phyloP scores from a whole-genome alignment of 257 asterid genomes.

The Fraxinus quadrangulata region DNA sequence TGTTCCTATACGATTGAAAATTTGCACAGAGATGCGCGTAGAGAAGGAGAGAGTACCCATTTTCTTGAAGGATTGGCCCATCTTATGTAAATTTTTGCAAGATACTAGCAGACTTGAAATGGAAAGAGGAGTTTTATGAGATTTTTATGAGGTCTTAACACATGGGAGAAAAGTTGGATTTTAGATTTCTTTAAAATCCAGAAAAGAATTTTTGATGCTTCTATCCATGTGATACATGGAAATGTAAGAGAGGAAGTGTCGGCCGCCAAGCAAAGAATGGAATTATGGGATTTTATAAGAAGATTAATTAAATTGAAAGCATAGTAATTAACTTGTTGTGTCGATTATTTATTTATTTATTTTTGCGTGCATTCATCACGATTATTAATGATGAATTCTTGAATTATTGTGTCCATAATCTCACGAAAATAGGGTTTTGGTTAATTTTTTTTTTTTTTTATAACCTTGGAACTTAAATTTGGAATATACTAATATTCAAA shows the following conservation, averaged over 20 bases:
- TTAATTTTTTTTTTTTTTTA: too few relatives aligned
- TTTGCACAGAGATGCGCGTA: neutral
- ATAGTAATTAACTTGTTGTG: neutral
- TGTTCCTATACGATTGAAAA: neutral
- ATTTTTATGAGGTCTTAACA: neutral
- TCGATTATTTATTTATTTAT: too few relatives aligned
- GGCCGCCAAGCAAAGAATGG: neutral
- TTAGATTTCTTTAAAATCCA: slow-evolving; percentile 10
- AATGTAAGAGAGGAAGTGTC: neutral
- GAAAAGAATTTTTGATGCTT: slow-evolving; percentile 8
- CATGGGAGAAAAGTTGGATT: neutral
- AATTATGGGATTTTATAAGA: neutral
- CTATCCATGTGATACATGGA: neutral
- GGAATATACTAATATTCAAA: too few relatives aligned
- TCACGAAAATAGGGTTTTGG: too few relatives aligned
- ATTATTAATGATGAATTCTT: too few relatives aligned
- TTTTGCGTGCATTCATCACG: too few relatives aligned
- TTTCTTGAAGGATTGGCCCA: slow-evolving; percentile 61
- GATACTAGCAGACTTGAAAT: too few relatives aligned
- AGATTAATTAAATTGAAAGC: neutral
- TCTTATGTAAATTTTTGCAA: neutral
- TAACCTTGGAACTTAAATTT: too few relatives aligned
- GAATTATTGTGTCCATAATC: too few relatives aligned
- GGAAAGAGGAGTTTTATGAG: neutral
- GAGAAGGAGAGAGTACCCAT: slow-evolving; percentile 32